phyloP scores from a whole-genome alignment of 768 basidiomycete genomes.

The Lanmaoa rubissima region DNA sequence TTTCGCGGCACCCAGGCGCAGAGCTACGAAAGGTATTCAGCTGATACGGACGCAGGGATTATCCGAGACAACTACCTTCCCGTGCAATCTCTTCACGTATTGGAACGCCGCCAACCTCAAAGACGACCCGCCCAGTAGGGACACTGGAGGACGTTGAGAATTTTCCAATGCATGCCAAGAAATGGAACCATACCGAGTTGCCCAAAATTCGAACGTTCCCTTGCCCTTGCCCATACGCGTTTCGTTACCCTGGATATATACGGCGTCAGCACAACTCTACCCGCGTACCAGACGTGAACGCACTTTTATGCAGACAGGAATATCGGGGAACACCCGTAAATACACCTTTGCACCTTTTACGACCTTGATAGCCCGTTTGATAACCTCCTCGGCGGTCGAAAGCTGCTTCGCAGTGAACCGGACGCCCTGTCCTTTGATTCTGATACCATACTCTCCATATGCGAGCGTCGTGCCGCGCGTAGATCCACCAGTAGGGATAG shows the following conservation, averaged over 20 bases:
- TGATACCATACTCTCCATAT: slow-evolving; percentile 88
- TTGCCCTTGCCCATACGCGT: slow-evolving; percentile 99
- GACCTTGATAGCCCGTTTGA: slow-evolving; percentile 85
- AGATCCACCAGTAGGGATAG: slow-evolving; percentile 86
- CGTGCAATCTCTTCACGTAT: slow-evolving; percentile 91
- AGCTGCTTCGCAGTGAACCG: slow-evolving; percentile 90
- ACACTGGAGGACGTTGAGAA: slow-evolving; percentile 49
- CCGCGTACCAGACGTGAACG: slow-evolving; percentile 10
- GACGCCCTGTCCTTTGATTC: slow-evolving; percentile 79
- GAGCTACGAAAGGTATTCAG: slow-evolving; percentile 47
- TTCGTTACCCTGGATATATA: slow-evolving; percentile 75
- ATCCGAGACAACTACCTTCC: slow-evolving; percentile 56
- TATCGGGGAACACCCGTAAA: slow-evolving; percentile 91
- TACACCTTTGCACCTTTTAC: slow-evolving; percentile 88
- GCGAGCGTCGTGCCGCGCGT: slow-evolving; percentile 91
- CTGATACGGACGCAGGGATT: background rate
- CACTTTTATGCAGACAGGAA: slow-evolving; percentile 96
- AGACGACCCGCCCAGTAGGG: slow-evolving; percentile 83
- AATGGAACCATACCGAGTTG: slow-evolving; percentile 63
- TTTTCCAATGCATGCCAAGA: background rate
- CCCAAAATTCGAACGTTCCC: slow-evolving; percentile 97
- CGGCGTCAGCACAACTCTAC: background rate
- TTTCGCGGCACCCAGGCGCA: too few relatives aligned
- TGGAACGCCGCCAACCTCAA: slow-evolving; percentile 88
- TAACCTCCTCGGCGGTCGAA: slow-evolving; percentile 78